Percentiles rank a stretch among this genome's conserved stretches.
Conservation (phyloP, 768 basidiomycete genomes). For the Agaricus subrufescens region DNA sequence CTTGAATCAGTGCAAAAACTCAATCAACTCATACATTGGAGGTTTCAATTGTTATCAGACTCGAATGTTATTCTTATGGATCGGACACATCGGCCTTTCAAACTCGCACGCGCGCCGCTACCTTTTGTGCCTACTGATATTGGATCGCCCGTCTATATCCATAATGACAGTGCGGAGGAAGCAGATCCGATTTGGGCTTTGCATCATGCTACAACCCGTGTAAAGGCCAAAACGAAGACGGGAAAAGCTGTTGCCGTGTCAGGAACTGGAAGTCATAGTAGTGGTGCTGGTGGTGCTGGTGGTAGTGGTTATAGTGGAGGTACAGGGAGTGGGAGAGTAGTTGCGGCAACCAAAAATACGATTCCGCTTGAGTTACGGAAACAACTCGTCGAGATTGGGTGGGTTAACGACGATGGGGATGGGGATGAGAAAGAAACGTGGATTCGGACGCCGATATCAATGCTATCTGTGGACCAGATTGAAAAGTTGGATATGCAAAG, state of each 20-base stretch:
- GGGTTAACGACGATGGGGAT: slow-evolving; percentile 51
- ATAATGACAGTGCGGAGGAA: slow-evolving; percentile 7
- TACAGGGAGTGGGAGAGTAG: neutral
- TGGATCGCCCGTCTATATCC: slow-evolving; percentile 56
- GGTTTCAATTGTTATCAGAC: slow-evolving; percentile 57
- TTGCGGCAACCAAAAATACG: slow-evolving; percentile 35
- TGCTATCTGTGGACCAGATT: slow-evolving; percentile 53
- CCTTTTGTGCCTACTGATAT: slow-evolving; percentile 74
- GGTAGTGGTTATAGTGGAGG: neutral
- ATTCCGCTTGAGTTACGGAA: slow-evolving; percentile 63
- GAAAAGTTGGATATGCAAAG: slow-evolving; percentile 41
- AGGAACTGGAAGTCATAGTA: too few relatives aligned
- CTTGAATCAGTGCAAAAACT: slow-evolving; percentile 52
- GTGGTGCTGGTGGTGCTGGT: neutral
- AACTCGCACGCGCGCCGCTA: slow-evolving; percentile 63
- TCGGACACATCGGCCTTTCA: slow-evolving; percentile 63
- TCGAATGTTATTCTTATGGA: slow-evolving; percentile 54
- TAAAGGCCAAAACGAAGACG: slow-evolving; percentile 19
- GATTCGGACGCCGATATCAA: slow-evolving; percentile 61
- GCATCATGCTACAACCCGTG: slow-evolving; percentile 36
- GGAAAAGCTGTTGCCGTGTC: neutral
- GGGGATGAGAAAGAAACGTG: slow-evolving; percentile 54
- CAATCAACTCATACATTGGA: slow-evolving; percentile 55
- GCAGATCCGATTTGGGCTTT: slow-evolving; percentile 16
- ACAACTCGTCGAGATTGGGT: slow-evolving; percentile 70